Evolutionary conservation across 225 moss, liverwort and hornwort genomes (phyloP), one percentile per base, ranked within the genome.

Genomic region (Ulota crispa): DNA sequence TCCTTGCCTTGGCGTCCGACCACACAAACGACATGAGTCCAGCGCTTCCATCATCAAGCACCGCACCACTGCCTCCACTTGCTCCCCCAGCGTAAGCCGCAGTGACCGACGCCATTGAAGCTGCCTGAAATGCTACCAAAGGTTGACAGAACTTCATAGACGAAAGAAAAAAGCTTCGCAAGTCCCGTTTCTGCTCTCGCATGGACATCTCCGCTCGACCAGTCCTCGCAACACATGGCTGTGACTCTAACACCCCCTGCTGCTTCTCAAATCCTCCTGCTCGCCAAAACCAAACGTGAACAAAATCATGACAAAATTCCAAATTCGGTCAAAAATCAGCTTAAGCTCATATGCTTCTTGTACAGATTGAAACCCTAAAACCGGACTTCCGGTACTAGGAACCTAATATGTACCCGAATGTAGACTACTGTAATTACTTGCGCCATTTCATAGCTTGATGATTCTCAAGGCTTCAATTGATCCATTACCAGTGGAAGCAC

Each of bases 11-110:
- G 4, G 83, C 41, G 65, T 91, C 81, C 36, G 91, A 81, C 91
- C 91, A 91, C 13, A 72, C 85, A 79, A 83, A 91, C 31, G 91
- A 85, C 12, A 74, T 75, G 4, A 85, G 76, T 59, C 91, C 88
- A 72, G 76, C 63, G 36, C 82, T 78, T 56, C 64, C 76, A 56
- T 89, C 91, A 28, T 86, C 88, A 83, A 87, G 81, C 34, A 83
- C 88, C 23, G 80, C 74, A 69, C 72, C 80, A 26, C 76, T 87
- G 31, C 70, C 72, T 72, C 64, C 81, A 42, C 34, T 81, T 23
- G 75, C 83, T 83, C 84, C 83, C 54, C 23, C 78, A 2, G 85
- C 87, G 32, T 78, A 80, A 32, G 80, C 79, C 2, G 86, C 73
- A 70, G 31, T 52, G 64, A 69, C 72, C 39, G 24, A 76, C 6